phyloP scores from a whole-genome alignment of 495 filamentous ascomycete genomes.

The Penicillium simplicissimum region DNA sequence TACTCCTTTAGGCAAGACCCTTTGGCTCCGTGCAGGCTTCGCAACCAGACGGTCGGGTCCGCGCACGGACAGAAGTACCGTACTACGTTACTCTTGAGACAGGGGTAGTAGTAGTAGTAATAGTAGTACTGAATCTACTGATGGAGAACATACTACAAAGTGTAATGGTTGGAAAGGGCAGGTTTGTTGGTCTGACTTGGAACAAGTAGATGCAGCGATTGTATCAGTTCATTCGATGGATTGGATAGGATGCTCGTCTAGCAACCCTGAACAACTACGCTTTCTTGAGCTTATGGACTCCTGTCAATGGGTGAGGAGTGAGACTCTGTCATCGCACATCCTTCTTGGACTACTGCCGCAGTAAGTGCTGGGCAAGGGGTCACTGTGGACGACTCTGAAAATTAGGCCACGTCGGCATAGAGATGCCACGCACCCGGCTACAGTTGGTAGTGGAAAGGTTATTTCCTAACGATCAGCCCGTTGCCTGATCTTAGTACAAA shows the following conservation, averaged over 20 bases:
- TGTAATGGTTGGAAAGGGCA: background rate
- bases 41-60: constrained; percentile 2
- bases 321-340: too few species aligned
- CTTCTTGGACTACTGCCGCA: too few species aligned
- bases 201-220: background rate
- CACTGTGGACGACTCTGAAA: background rate
- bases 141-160: too few species aligned
- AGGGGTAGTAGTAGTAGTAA: background rate
- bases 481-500: background rate
- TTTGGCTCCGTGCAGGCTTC: background rate
- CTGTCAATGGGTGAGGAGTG: too few species aligned
- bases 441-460: background rate
- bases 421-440: background rate
- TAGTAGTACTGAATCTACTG: too few species aligned
- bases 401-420: background rate
- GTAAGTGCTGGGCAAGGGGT: too few species aligned
- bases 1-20: constrained; percentile 6
- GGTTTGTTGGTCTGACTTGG: background rate
- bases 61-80: constrained; percentile 3
- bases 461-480: background rate
- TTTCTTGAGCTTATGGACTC: too few species aligned
- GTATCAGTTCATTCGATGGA: too few species aligned
- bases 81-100: background rate
- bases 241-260: too few species aligned
- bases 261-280: too few species aligned